Base-by-base conservation (phyloP, 257 asterid genomes). In the Pogostemon cablin region DNA sequence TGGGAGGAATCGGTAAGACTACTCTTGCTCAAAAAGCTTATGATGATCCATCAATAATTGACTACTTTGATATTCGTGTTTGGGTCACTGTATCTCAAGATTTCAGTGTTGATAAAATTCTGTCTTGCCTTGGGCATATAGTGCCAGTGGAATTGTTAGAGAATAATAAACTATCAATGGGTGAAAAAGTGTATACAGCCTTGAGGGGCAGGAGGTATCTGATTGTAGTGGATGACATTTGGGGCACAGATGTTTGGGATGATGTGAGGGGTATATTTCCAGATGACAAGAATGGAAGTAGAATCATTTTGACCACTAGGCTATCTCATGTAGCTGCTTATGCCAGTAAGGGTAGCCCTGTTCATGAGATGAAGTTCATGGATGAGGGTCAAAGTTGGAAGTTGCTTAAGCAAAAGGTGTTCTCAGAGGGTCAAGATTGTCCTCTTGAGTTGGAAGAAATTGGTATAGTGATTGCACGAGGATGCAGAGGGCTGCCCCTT, bases 1-100 rank as follows among this genome's bases (percentile, higher is more conserved):
- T 71, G 75, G 75, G 55, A 7, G 75, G 75, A 0, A 71, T 61
- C 2, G 77, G 77, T 43, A 72, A 72, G 58, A 63, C 77, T n/a
- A 72, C 77, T 64, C 66, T 72, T 12, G 69, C 55, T 38, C 40
- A 17, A 61, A 17, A 4, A 49, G 56, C n/a, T 47, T 48, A 37
- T 7, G 39, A 20, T 20, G 70, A 72, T 72, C 7, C 9, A 25
- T 52, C 32, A 7, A 52, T 25, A 4, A 0, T 4, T 2, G 46
- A 52, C 5, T 15, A 4, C 43, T 72, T 72, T 50, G 3, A 62
- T 0, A 25, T 62, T 20, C 57, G 76, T 12, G 67, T 17, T 35
- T 73, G 65, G 65, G 5, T 55, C 3, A 15, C 38, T 0, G 59
- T 64, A 0, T 63, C 77, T 0, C 77, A 64, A 34, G 60, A 72